These are phyloP conservation scores for Abrus precatorius DNA, from an alignment of 306 rosid genomes.

Conservation along the genomic window DNA sequence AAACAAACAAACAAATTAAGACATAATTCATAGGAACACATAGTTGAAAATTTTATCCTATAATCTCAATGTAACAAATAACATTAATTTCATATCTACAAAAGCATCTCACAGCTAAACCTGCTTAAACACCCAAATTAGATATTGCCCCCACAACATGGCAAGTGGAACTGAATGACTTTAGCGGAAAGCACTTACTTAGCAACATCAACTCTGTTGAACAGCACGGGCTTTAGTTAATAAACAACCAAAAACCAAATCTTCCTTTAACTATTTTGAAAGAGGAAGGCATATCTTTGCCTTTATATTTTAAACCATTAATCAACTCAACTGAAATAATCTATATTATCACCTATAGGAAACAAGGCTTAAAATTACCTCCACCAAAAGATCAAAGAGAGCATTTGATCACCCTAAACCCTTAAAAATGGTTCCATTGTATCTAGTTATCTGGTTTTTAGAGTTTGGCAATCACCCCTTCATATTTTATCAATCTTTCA, in stretches of 20 bases:
- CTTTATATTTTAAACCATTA: conserved; percentile 27
- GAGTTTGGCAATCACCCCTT: neutral
- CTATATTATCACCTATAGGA: neutral
- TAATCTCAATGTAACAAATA: conserved; percentile 17
- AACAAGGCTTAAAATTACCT: conserved; percentile 2
- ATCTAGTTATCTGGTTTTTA: neutral
- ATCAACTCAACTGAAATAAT: conserved; percentile 14
- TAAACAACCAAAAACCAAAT: neutral
- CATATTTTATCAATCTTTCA: conserved; percentile 1
- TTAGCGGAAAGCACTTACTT: neutral
- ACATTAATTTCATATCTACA: conserved; percentile 2
- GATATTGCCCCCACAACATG: conserved; percentile 6
- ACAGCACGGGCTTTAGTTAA: neutral
- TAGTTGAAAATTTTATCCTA: conserved; percentile 31
- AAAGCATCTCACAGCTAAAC: conserved; percentile 21
- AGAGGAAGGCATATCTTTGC: conserved; percentile 7
- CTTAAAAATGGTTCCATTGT: neutral
- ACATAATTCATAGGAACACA: conserved; percentile 29
- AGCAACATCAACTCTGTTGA: neutral
- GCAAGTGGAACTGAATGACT: conserved; percentile 5
- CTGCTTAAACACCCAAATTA: conserved; percentile 25
- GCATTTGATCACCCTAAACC: no score
- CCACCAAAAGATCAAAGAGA: conserved; percentile 7
- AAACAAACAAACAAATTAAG: conserved; percentile 44
- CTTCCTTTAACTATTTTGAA: neutral